Conservation (phyloP, 371 early-diverging fungal species). For the Mucor saturninus region DNA sequence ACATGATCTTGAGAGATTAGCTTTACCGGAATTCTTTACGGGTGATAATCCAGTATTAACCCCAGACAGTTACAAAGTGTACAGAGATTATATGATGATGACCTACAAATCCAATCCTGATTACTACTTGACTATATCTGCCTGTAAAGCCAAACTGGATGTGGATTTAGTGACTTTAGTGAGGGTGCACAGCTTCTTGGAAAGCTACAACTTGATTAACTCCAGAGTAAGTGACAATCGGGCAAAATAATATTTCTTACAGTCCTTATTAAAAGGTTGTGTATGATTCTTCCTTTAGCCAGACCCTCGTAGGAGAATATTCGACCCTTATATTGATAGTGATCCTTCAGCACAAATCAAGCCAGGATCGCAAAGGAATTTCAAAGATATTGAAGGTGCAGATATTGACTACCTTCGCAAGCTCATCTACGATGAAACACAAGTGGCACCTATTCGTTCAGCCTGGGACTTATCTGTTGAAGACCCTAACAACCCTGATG, state of each 20-base stretch:
- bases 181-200: constrained; percentile 94
- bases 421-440: constrained; percentile 33
- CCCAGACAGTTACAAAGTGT: constrained; percentile 86
- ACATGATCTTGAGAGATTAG: constrained; percentile 84
- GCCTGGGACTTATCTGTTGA: constrained; percentile 35
- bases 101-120: constrained; percentile 89
- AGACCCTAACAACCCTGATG: constrained; percentile 40
- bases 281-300: constrained; percentile 18
- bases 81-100: constrained; percentile 94
- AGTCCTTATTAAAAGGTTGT: no score
- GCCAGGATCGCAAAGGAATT: constrained; percentile 40
- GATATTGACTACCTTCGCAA: constrained; percentile 38
- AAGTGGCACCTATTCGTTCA: constrained; percentile 8
- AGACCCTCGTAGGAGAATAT: constrained; percentile 51
- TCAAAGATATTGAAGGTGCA: constrained; percentile 22
- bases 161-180: constrained; percentile 94
- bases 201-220: constrained; percentile 97
- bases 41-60: constrained; percentile 75
- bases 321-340: constrained; percentile 48
- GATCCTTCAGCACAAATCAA: constrained; percentile 37
- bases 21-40: constrained; percentile 93
- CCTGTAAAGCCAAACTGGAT: constrained; percentile 89
- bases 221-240: constrained; percentile 70
- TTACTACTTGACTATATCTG: constrained; percentile 93
- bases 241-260: neutral